These are phyloP conservation scores for Scleroderma bovista DNA, from an alignment of 768 basidiomycete genomes.

Conservation along the genomic window DNA sequence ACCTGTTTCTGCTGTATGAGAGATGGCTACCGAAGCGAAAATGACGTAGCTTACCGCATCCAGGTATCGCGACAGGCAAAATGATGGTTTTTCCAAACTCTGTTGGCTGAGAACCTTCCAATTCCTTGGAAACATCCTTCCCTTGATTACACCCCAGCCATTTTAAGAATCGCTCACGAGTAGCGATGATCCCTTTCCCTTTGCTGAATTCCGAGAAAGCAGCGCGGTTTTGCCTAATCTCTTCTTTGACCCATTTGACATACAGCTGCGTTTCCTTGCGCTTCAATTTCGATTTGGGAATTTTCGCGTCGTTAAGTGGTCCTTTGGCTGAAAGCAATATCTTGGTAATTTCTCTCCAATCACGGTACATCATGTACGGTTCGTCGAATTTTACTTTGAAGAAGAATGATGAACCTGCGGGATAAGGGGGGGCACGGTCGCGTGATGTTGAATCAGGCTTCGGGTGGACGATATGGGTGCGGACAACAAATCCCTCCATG, in stretches of 20 bases:
- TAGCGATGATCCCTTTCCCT: conserved; percentile 81
- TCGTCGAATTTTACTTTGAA: conserved; percentile 99
- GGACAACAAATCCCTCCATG: conserved; percentile 93
- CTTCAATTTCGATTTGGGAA: conserved; percentile 65
- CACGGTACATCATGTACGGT: conserved; percentile 97
- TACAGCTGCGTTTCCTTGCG: conserved; percentile 77
- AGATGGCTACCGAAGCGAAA: not conserved
- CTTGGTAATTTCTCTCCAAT: conserved; percentile 94
- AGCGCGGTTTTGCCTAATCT: conserved; percentile 56
- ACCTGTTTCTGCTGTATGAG: conserved; percentile 39
- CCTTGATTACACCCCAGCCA: conserved; percentile 57
- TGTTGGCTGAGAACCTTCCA: conserved; percentile 10
- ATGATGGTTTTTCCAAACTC: conserved; percentile 72
- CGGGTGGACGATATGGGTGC: conserved; percentile 54
- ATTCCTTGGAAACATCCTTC: conserved; percentile 27
- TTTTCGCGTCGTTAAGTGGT: conserved; percentile 26
- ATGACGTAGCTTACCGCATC: conserved; percentile 62
- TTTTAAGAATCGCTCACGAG: conserved; percentile 69
- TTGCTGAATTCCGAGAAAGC: conserved; percentile 61
- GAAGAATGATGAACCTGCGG: conserved; percentile 83
- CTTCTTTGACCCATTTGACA: conserved; percentile 73
- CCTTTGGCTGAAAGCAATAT: conserved; percentile 45
- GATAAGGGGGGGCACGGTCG: conserved; percentile 54
- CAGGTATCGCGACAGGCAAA: conserved; percentile 85
- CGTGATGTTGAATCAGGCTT: conserved; percentile 28